Conservation (phyloP, 257 asterid genomes). For the Linaria vulgaris region DNA sequence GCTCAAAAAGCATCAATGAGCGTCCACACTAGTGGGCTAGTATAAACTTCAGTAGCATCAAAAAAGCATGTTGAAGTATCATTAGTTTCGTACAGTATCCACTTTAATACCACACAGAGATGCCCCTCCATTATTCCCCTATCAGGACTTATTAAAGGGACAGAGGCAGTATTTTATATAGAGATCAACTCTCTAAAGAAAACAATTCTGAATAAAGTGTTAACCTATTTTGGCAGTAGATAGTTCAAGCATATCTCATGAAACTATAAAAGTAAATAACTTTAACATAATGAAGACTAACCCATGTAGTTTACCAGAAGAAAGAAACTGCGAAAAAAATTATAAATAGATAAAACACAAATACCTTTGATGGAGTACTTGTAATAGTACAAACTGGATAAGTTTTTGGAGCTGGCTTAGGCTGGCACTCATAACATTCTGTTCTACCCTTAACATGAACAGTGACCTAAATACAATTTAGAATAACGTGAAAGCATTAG, state of each 20-base stretch:
- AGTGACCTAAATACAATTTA: slow-evolving; percentile 62
- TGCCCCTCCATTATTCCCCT: too few relatives aligned
- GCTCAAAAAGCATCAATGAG: too few relatives aligned
- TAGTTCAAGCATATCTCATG: neutral
- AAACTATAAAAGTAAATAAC: too few relatives aligned
- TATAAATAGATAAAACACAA: neutral
- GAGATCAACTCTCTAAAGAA: too few relatives aligned
- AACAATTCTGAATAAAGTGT: neutral
- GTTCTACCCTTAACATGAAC: slow-evolving; percentile 91
- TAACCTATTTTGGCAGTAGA: slow-evolving; percentile 3
- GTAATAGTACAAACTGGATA: slow-evolving; percentile 98
- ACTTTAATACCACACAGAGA: too few relatives aligned
- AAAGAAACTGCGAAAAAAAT: neutral
- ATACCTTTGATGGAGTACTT: slow-evolving; percentile 97
- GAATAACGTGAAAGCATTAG: slow-evolving; percentile 16
- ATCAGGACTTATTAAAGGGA: too few relatives aligned
- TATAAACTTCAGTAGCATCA: too few relatives aligned
- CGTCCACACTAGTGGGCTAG: too few relatives aligned
- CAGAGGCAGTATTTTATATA: too few relatives aligned
- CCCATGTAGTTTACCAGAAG: slow-evolving; percentile 5
- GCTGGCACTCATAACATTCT: slow-evolving; percentile 97
- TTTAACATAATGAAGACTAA: neutral
- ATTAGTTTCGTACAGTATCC: too few relatives aligned
- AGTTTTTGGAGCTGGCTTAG: slow-evolving; percentile 97
- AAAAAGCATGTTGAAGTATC: too few relatives aligned